phyloP scores from a whole-genome alignment of 495 filamentous ascomycete species.

The Aspergillus panamensis region DNA sequence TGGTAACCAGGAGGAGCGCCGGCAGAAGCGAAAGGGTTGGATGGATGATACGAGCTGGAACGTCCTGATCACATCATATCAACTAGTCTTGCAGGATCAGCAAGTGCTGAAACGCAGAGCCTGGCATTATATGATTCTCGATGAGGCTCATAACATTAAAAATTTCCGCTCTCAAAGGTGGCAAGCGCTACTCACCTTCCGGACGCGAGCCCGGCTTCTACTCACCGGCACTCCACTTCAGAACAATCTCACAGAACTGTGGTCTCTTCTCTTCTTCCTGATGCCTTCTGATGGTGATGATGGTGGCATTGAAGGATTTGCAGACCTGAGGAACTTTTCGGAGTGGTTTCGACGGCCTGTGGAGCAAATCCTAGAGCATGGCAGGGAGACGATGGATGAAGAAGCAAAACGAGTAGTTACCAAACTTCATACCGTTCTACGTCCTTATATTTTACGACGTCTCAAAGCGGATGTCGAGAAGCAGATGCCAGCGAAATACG shows the following conservation, averaged over 20 bases:
- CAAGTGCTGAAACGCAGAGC: constrained; percentile 86
- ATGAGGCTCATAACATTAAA: constrained; percentile 99
- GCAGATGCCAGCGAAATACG: constrained; percentile 97
- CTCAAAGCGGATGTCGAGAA: constrained; percentile 98
- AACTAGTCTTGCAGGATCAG: constrained; percentile 89
- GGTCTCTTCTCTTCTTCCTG: constrained; percentile 95
- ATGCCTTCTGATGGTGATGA: constrained; percentile 78
- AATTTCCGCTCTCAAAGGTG: constrained; percentile 97
- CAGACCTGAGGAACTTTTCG: constrained; percentile 85
- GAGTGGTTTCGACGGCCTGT: constrained; percentile 91
- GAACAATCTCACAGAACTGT: constrained; percentile 94
- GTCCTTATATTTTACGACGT: constrained; percentile 87
- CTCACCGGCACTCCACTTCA: constrained; percentile 95
- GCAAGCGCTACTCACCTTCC: constrained; percentile 90
- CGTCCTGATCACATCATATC: constrained; percentile 95
- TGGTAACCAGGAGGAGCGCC: constrained; percentile 86
- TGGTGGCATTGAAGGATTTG: constrained; percentile 76
- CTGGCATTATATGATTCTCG: constrained; percentile 98
- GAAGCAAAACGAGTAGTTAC: constrained; percentile 83
- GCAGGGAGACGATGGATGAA: constrained; percentile 86
- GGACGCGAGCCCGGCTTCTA: constrained; percentile 79
- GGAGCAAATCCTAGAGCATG: constrained; percentile 92
- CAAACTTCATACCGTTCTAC: constrained; percentile 88
- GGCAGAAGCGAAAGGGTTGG: constrained; percentile 87
- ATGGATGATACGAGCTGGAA: constrained; percentile 88